Percentiles rank a stretch among this genome's conserved stretches.
These are phyloP conservation scores for Sesbania bispinosa DNA, from an alignment of 306 rosid genomes.

Conservation along the genomic window DNA sequence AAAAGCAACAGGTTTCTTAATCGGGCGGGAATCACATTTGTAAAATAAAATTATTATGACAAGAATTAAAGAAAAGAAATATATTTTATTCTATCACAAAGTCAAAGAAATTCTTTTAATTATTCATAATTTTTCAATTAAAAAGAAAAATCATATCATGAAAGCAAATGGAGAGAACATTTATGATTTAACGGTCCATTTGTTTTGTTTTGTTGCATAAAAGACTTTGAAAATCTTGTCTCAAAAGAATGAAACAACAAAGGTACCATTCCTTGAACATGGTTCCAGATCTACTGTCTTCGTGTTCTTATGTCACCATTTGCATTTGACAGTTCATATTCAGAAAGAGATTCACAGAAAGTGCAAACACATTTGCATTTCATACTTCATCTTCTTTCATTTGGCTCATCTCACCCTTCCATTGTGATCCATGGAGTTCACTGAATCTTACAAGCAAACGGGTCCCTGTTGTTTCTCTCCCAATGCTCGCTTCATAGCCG, in stretches of 20 bases:
- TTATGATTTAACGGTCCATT: background rate
- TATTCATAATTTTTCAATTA: too few species aligned
- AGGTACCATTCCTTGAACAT: background rate
- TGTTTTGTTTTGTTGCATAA: background rate
- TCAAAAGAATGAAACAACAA: conserved; percentile 11
- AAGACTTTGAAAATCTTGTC: background rate
- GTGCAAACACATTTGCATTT: too few species aligned
- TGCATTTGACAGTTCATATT: too few species aligned
- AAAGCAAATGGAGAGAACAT: background rate
- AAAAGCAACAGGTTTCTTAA: too few species aligned
- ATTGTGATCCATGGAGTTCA: conserved; percentile 73
- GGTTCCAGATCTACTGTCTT: background rate
- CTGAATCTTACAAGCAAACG: conserved; percentile 86
- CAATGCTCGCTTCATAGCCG: conserved; percentile 83
- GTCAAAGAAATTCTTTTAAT: too few species aligned
- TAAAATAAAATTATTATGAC: too few species aligned
- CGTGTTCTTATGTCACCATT: background rate
- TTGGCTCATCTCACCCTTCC: background rate
- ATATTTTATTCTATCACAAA: too few species aligned
- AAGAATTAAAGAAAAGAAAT: too few species aligned
- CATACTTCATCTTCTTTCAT: background rate
- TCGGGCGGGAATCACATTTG: too few species aligned
- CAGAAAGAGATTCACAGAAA: background rate
- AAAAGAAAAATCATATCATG: too few species aligned
- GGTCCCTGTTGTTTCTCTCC: conserved; percentile 98